phyloP scores from a whole-genome alignment of 2,329 filamentous ascomycete genomes.

The Exophiala aquamarina region DNA sequence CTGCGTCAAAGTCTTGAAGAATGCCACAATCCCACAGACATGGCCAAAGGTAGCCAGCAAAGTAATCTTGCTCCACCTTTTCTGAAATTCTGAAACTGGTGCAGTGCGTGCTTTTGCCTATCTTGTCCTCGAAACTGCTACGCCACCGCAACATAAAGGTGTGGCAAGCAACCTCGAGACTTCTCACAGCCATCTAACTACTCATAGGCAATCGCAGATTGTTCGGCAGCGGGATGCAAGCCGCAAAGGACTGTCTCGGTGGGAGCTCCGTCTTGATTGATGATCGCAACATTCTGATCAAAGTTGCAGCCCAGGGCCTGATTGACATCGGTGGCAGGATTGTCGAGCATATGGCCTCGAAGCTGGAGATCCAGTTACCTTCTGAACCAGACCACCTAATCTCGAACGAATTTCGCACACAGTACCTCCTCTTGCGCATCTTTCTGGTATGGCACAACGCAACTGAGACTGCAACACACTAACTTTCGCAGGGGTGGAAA shows the following conservation, averaged over 20 bases:
- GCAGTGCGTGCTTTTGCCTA: constrained; percentile 63
- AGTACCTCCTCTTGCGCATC: constrained; percentile 67
- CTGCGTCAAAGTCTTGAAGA: constrained; percentile 5
- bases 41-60: constrained; percentile 10
- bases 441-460: constrained; percentile 56
- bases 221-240: constrained; percentile 67
- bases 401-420: constrained; percentile 31
- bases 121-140: constrained; percentile 62
- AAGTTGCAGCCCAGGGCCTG: constrained; percentile 36
- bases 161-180: too few relatives aligned
- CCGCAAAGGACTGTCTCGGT: constrained; percentile 60
- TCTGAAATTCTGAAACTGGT: constrained; percentile 1
- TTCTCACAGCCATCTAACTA: too few relatives aligned
- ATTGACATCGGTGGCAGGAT: constrained; percentile 59
- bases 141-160: constrained; percentile 28
- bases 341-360: constrained; percentile 61
- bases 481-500: constrained; percentile 65
- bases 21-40: neutral
- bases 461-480: neutral
- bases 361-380: constrained; percentile 4
- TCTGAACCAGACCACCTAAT: too few relatives aligned
- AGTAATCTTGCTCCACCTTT: neutral
- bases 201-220: constrained; percentile 53
- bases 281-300: neutral
- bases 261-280: neutral